Base-by-base conservation (phyloP, 1,139 yeast genomes). In the Suhomyces anneliseae region DNA sequence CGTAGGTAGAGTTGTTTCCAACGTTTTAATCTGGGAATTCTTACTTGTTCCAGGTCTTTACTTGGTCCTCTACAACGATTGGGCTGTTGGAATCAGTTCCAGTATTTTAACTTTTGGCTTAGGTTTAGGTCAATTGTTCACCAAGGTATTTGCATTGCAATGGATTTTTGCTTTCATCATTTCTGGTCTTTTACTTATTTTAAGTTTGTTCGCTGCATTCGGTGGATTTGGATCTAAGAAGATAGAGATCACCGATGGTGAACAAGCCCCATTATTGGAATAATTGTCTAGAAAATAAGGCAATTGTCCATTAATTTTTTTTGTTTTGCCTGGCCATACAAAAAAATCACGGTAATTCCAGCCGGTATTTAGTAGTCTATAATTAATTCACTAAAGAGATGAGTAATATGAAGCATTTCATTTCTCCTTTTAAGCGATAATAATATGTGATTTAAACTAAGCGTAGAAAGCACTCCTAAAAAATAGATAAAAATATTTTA, bases 161-260 rank as follows among this genome's bases (percentile, higher is more conserved):
- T 88, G 95, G 95, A 81, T 85, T 54, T 87, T 87, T 70, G 95
- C 90, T 8, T 82, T 85, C 55, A 66, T 78, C 47, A 86, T 87
- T 54, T 70, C 87, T 11, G 83, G 80, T 10, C 45, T 73, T 36
- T 75, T 85, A 62, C 72, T 81, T 49, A 57, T 82, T 27, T 62
- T 76, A 46, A 72, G 84, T 19, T 50, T 79, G 37, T 62, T 78
- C 27, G 74, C 76, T 15, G 73, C 83, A 26, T 54, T 66, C 44
- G 71, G 62, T 45, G 24, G 44, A 10, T 44, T 46, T 45, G 38
- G 38, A 36, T 33, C 32, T 34, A 35, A 39, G 19, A 34, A 27
- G 36, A 32, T 39, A 27, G 41, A 34, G 24, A 34, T 33, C 8
- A 14, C 42, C 14, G 50, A 38, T 34, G 34, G 27, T 2, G 50